Percentiles rank a stretch among this genome's conserved stretches.
phyloP scores from a whole-genome alignment of 2,329 filamentous ascomycete species.

The Tetracladium maxilliforme region DNA sequence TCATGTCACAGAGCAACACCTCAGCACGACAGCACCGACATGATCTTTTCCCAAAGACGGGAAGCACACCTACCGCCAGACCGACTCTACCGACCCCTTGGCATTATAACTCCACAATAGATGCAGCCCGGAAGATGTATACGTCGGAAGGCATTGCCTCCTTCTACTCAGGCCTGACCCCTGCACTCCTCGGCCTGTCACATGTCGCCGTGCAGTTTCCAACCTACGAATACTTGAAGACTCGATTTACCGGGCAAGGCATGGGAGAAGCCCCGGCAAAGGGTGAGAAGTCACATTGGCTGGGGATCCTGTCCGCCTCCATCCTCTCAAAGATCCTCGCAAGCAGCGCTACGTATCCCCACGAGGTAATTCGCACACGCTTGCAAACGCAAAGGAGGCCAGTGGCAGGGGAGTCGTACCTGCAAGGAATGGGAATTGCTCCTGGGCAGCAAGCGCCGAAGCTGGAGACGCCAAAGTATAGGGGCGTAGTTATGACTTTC shows the following conservation, averaged over 20 bases:
- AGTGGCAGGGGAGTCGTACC: conserved; percentile 27
- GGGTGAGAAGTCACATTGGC: conserved; percentile 53
- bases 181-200: conserved; percentile 78
- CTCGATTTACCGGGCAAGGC: conserved; percentile 72
- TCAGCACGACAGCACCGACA: conserved; percentile 26
- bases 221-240: conserved; percentile 87
- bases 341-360: conserved; percentile 89
- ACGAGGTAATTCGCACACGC: conserved; percentile 88
- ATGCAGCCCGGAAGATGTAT: conserved; percentile 95
- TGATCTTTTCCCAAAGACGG: conserved; percentile 30
- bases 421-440: conserved; percentile 4
- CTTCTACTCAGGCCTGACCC: conserved; percentile 91
- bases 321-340: conserved; percentile 90
- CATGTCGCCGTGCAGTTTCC: conserved; percentile 98
- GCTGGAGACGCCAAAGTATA: conserved; percentile 38
- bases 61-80: conserved; percentile 40
- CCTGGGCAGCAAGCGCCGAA: conserved; percentile 12
- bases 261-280: conserved; percentile 57
- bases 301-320: conserved; percentile 75
- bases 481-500: conserved; percentile 68
- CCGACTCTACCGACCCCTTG: too few species aligned
- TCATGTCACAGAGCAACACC: conserved; percentile 72
- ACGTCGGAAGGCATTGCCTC: conserved; percentile 71
- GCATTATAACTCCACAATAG: conserved; percentile 81
- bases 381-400: conserved; percentile 85